Conservation (phyloP, 345 rosid species). For the Carallia pectinifolia region DNA sequence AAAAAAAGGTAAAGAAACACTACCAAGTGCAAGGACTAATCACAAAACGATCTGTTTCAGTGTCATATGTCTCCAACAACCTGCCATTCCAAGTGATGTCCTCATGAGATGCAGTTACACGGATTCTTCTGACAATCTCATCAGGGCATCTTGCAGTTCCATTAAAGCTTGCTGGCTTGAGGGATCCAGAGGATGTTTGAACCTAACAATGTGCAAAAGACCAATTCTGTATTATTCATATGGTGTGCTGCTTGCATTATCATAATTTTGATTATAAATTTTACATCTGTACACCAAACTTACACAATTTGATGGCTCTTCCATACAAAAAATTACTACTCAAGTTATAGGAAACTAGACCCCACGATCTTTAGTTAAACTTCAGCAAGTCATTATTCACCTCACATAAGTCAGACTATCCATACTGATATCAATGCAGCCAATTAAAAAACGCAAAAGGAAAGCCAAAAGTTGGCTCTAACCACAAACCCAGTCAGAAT, state of each 20-base stretch:
- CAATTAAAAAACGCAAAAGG: background rate
- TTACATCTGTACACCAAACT: no score
- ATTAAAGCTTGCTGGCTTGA: slow-evolving; percentile 66
- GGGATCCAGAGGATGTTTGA: slow-evolving; percentile 57
- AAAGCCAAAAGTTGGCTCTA: slow-evolving; percentile 20
- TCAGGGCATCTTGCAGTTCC: slow-evolving; percentile 74
- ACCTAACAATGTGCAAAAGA: slow-evolving; percentile 43
- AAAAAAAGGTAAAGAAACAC: background rate
- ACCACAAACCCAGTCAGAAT: slow-evolving; percentile 74
- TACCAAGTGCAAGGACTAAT: slow-evolving; percentile 84
- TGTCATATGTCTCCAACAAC: slow-evolving; percentile 79
- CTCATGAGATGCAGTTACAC: slow-evolving; percentile 55
- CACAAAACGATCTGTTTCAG: slow-evolving; percentile 59
- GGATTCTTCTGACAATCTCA: slow-evolving; percentile 72
- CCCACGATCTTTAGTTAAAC: background rate
- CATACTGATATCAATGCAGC: background rate
- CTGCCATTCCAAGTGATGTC: slow-evolving; percentile 64
- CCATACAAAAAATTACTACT: no score
- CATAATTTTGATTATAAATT: no score
- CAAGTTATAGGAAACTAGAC: background rate
- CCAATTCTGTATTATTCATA: background rate
- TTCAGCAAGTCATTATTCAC: background rate
- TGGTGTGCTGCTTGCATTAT: background rate
- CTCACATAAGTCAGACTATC: slow-evolving; percentile 2
- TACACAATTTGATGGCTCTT: no score